Percentiles rank a stretch among this genome's conserved stretches.
Conservation (phyloP, 75 land plant genomes). For the Cupressus sempervirens region DNA sequence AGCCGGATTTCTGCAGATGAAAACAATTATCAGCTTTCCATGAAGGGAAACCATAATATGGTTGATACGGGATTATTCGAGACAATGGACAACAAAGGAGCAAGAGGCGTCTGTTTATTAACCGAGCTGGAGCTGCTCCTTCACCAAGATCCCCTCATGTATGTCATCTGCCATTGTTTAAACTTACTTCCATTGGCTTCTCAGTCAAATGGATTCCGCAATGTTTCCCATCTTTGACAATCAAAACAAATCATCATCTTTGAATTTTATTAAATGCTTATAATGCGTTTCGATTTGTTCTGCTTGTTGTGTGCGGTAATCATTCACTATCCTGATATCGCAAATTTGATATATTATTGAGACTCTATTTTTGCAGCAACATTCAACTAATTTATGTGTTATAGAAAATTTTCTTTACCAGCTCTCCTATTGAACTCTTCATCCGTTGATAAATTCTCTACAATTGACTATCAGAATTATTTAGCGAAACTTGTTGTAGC, state of each 20-base stretch:
- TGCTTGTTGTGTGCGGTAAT: background rate
- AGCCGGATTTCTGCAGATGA: too few relatives aligned
- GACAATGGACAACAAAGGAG: background rate
- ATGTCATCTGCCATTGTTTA: background rate
- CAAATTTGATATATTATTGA: background rate
- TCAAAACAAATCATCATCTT: background rate
- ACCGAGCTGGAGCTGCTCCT: slow-evolving; percentile 1
- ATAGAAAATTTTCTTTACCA: too few relatives aligned
- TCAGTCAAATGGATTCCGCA: too few relatives aligned
- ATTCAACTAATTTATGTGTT: too few relatives aligned
- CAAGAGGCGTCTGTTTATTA: background rate
- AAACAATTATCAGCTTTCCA: too few relatives aligned
- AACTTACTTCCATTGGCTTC: background rate
- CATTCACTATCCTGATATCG: background rate
- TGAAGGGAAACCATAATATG: background rate
- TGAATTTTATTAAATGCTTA: background rate
- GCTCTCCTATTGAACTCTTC: too few relatives aligned
- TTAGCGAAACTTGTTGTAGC: too few relatives aligned
- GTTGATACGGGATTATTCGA: background rate
- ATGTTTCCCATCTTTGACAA: background rate
- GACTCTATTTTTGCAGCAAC: too few relatives aligned
- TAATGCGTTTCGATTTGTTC: background rate
- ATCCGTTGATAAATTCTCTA: too few relatives aligned
- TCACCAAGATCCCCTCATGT: slow-evolving; percentile 10
- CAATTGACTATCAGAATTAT: too few relatives aligned